These are phyloP conservation scores for Colletotrichum higginsianum DNA, from an alignment of 2,329 filamentous ascomycete genomes.

Conservation along the genomic window DNA sequence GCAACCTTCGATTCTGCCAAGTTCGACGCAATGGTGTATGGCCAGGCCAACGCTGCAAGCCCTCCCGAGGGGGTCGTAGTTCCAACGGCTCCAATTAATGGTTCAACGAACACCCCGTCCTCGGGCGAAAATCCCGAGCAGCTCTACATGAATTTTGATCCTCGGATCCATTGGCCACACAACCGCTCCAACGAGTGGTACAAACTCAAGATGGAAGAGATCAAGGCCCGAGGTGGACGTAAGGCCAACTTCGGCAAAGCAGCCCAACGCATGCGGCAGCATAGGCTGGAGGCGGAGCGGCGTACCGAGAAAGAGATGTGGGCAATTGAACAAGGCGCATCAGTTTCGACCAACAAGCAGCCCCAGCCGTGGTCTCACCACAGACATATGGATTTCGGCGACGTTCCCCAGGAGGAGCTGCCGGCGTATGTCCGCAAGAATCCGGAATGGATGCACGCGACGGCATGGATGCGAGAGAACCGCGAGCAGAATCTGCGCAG, in stretches of 20 bases:
- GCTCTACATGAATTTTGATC: slow-evolving; percentile 65
- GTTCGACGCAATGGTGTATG: slow-evolving; percentile 43
- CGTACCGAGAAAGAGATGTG: slow-evolving; percentile 5
- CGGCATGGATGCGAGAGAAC: slow-evolving; percentile 54
- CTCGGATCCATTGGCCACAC: slow-evolving; percentile 63
- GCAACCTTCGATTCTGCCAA: slow-evolving; percentile 36
- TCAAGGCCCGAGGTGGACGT: slow-evolving; percentile 61
- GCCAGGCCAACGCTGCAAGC: slow-evolving; percentile 36
- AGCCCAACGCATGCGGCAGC: slow-evolving; percentile 54
- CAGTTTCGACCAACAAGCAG: slow-evolving; percentile 36
- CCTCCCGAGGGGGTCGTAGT: slow-evolving; percentile 34
- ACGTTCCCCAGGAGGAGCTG: slow-evolving; percentile 56
- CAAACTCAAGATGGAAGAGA: slow-evolving; percentile 64
- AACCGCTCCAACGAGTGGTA: slow-evolving; percentile 62
- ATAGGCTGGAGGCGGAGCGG: slow-evolving; percentile 45
- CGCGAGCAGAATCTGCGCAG: slow-evolving; percentile 43
- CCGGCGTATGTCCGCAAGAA: slow-evolving; percentile 62
- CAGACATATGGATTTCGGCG: slow-evolving; percentile 54
- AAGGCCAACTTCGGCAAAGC: slow-evolving; percentile 68
- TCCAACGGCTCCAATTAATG: neutral
- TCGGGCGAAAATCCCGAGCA: slow-evolving; percentile 48
- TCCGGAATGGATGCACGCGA: slow-evolving; percentile 61
- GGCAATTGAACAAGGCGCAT: slow-evolving; percentile 6
- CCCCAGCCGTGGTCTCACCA: slow-evolving; percentile 50
- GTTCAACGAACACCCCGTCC: slow-evolving; percentile 23